Evolutionary conservation across 495 filamentous ascomycete species (phyloP).

Genomic region (Penicillium riverlandense): DNA sequence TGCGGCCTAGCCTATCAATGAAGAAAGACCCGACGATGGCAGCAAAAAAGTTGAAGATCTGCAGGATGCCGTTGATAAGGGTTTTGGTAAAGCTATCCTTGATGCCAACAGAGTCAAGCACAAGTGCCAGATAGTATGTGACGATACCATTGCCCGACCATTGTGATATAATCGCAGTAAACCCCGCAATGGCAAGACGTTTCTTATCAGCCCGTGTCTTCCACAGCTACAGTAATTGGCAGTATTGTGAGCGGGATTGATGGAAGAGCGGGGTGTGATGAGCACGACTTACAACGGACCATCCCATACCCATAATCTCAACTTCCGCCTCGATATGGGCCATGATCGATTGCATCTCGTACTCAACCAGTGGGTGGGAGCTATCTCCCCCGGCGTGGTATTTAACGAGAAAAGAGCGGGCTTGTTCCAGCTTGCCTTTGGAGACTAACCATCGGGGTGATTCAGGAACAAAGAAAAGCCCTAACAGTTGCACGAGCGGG

Average conservation of each 20-base stretch:
- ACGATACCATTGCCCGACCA: conserved; percentile 58
- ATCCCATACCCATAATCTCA: conserved; percentile 20
- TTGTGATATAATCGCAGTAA: no score
- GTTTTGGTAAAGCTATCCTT: conserved; percentile 17
- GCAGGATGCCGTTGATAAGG: conserved; percentile 18
- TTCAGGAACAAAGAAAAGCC: conserved; percentile 38
- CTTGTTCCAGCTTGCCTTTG: conserved; percentile 26
- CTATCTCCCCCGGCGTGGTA: conserved; percentile 21
- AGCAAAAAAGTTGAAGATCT: conserved; percentile 36
- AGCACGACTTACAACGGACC: no score
- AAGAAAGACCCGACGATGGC: conserved; percentile 44
- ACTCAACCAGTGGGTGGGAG: conserved; percentile 10
- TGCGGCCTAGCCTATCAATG: conserved; percentile 50
- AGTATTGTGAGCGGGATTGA: no score
- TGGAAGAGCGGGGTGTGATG: no score
- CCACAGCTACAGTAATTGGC: no score
- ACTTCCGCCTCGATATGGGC: conserved; percentile 21
- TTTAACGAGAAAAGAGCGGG: conserved; percentile 21
- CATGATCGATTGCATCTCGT: conserved; percentile 24
- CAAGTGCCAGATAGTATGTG: conserved; percentile 42
- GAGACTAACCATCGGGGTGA: conserved; percentile 40
- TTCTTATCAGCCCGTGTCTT: no score
- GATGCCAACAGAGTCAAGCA: conserved; percentile 30
- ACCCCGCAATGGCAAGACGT: no score
- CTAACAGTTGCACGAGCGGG: conserved; percentile 32